phyloP scores from a whole-genome alignment of 371 early-diverging fungal genomes.

The Mortierella sp. region DNA sequence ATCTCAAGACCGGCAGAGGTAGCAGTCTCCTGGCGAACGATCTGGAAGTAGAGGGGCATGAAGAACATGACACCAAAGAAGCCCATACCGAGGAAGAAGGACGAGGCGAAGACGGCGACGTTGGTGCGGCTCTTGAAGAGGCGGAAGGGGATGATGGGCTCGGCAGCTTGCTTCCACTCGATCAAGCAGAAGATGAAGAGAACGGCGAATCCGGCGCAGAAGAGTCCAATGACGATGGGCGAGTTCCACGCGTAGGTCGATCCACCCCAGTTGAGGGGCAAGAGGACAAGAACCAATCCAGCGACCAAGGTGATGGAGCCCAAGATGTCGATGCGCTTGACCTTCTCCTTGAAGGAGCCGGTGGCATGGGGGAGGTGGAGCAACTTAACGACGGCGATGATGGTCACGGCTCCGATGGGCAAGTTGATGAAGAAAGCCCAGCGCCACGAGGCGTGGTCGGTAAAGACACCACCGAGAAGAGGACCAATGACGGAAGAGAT shows the following conservation, averaged over 20 bases:
- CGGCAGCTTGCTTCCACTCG: constrained; percentile 66
- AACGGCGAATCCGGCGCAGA: constrained; percentile 61
- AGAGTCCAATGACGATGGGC: constrained; percentile 61
- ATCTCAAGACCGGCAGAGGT: constrained; percentile 71
- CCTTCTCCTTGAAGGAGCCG: constrained; percentile 60
- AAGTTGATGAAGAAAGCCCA: constrained; percentile 75
- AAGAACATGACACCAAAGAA: constrained; percentile 70
- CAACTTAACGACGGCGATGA: constrained; percentile 49
- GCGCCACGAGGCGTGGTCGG: constrained; percentile 72
- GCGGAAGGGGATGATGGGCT: constrained; percentile 67
- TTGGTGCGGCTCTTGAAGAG: constrained; percentile 55
- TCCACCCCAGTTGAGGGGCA: constrained; percentile 65
- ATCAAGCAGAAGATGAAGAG: constrained; percentile 59
- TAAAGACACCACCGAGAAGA: constrained; percentile 75
- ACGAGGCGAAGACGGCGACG: constrained; percentile 46
- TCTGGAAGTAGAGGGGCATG: constrained; percentile 71
- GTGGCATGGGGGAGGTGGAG: constrained; percentile 56
- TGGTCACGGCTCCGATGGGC: constrained; percentile 63
- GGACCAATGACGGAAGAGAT: constrained; percentile 76
- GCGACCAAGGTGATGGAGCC: constrained; percentile 58
- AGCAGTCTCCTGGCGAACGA: constrained; percentile 68
- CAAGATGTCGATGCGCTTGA: constrained; percentile 74
- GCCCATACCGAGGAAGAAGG: constrained; percentile 61
- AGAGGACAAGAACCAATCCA: constrained; percentile 59
- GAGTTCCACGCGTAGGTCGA: constrained; percentile 32